Evolutionary conservation across 2,329 filamentous ascomycete genomes (phyloP), one percentile per base, ranked within the genome.

Genomic region (Fusarium multiceps): DNA sequence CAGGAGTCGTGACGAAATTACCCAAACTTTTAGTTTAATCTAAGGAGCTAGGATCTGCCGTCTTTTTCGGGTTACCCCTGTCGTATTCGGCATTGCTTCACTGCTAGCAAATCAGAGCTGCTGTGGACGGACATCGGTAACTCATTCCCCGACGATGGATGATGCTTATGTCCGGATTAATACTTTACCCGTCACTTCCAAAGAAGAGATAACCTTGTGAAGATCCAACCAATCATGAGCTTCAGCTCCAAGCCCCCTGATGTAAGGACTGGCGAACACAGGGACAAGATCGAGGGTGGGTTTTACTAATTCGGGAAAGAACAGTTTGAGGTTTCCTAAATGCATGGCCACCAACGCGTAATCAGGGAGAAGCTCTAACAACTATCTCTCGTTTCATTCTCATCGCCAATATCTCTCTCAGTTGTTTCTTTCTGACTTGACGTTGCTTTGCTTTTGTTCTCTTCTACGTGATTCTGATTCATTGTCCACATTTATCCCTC

Each of bases 251-350:
- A 16, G 47, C 63, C 23, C 23, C 23, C 23, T 25, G 23, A 25
- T 25, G 23, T 25, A 25, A 25, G 23, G 23, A 25, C 23, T 25
- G 23, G 23, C 23, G 23, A 25, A 25, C 23, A 25, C 23, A 25
- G 23, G 23, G 23, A 25, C 23, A 25, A 25, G 23, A 25, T 25
- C 23, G 23, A 25, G 23, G 23, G 23, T 25, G 23, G 23, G 23
- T 25, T 53, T 55, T 64, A 43, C 49, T 50, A 57, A 56, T 57
- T 62, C 46, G 66, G 66, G 66, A 66, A 59, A 69, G 61, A 66
- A 58, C 67, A 71, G 63, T 71, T 71, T 71, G 67, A 70, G 58
- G 54, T 68, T 70, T 68, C 25, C 28, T 28, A 28, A 18, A 47
- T 65, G 34, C n/a, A 47, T 37, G 59, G 46, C 40, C 32, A 51